Percentiles rank a stretch among this genome's conserved stretches.
These are phyloP conservation scores for Globisporangium okanoganense DNA, from an alignment of 352 stramenopile genomes.

Conservation along the genomic window DNA sequence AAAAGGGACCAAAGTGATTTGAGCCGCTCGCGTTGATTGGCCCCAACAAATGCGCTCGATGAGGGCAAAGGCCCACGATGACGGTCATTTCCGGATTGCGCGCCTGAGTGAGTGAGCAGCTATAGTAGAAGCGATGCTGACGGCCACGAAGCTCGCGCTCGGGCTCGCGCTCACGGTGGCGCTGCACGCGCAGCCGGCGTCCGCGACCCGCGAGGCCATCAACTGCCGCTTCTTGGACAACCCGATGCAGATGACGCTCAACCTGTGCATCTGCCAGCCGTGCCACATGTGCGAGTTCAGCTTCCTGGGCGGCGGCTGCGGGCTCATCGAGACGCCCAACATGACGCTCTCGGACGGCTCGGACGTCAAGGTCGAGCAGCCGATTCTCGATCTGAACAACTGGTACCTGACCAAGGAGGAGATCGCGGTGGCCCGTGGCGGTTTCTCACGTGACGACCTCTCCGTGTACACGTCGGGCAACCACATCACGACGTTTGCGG, in stretches of 20 bases:
- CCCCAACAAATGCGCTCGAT: background rate
- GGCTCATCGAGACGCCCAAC: constrained; percentile 15
- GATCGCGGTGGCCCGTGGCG: constrained; percentile 40
- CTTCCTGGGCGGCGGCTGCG: constrained; percentile 16
- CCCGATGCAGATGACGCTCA: constrained; percentile 21
- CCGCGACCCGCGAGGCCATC: constrained; percentile 4
- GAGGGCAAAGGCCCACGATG: background rate
- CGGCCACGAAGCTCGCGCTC: constrained; percentile 5
- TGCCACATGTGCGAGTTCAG: constrained; percentile 39
- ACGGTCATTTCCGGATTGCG: constrained; percentile 7
- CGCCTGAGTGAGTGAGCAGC: no score
- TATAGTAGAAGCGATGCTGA: no score
- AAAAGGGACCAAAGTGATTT: no score
- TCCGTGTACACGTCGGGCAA: constrained; percentile 42
- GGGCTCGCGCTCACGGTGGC: constrained; percentile 1
- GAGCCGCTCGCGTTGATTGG: constrained; percentile 1
- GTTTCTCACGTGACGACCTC: constrained; percentile 32
- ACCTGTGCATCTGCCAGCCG: constrained; percentile 35
- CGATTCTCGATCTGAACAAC: constrained; percentile 31
- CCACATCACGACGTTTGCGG: constrained; percentile 32
- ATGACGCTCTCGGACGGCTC: constrained; percentile 25
- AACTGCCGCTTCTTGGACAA: constrained; percentile 18
- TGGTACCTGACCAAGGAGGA: constrained; percentile 68
- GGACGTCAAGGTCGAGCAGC: constrained; percentile 27
- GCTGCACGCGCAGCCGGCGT: background rate